phyloP scores from a whole-genome alignment of 192 early-diverging fungal species.

The Funneliformis geosporum region DNA sequence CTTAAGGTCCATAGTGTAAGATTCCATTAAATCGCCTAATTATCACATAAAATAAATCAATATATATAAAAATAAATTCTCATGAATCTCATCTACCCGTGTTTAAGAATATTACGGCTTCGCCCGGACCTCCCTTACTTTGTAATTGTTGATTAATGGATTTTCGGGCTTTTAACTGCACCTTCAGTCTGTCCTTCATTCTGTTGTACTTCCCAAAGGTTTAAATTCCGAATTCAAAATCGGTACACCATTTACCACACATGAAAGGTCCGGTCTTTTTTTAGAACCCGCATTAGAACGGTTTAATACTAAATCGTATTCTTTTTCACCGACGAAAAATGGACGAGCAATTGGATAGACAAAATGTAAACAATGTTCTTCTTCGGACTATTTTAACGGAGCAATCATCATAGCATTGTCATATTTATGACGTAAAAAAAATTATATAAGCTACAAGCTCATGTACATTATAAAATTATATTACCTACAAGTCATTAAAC shows the following conservation, averaged over 20 bases:
- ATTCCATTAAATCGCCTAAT: constrained; percentile 19
- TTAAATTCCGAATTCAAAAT: too few species aligned
- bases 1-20: constrained; percentile 22
- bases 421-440: constrained; percentile 29
- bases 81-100: too few species aligned
- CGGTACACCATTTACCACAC: not conserved
- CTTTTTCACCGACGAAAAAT: constrained; percentile 31
- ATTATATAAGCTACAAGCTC: constrained; percentile 27
- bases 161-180: too few species aligned
- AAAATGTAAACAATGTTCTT: constrained; percentile 27
- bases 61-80: constrained; percentile 23
- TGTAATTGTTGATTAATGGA: too few species aligned
- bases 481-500: constrained; percentile 31
- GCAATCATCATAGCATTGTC: constrained; percentile 23
- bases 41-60: constrained; percentile 1
- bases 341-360: constrained; percentile 30
- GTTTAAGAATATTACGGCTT: too few species aligned
- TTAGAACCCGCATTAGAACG: constrained; percentile 28
- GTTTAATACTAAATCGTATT: constrained; percentile 32
- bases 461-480: constrained; percentile 20
- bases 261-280: constrained; percentile 32
- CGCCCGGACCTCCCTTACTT: too few species aligned
- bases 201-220: too few species aligned
- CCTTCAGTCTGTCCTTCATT: too few species aligned
- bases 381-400: constrained; percentile 34